A percentile compares a stretch with the other conserved stretches of the same genome.
Conservation (phyloP, 441 rosid genomes). For the Eutrema salsugineum region DNA sequence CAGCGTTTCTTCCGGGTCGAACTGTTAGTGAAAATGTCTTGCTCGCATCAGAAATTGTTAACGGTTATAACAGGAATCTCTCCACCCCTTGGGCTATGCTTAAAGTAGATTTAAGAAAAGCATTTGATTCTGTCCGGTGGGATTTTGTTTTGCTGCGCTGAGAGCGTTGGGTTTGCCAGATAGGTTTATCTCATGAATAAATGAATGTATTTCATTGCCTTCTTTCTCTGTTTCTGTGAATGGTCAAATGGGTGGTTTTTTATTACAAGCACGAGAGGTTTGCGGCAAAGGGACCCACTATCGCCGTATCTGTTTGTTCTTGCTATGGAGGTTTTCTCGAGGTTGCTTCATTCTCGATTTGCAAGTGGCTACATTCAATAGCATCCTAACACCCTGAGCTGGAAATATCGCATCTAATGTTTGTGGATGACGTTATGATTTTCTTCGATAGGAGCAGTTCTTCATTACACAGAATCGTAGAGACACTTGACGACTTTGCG, state of each 20-base stretch:
- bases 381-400: not conserved
- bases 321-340: not conserved
- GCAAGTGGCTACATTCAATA: fast-evolving
- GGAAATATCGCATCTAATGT: not conserved
- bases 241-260: not conserved
- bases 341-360: not conserved
- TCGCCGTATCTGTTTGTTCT: not conserved
- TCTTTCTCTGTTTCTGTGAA: too few species aligned
- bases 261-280: not conserved
- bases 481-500: not conserved
- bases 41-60: too few species aligned
- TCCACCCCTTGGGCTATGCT: too few species aligned
- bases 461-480: fast-evolving
- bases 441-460: not conserved
- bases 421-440: not conserved
- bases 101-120: too few species aligned
- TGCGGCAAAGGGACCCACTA: fast-evolving
- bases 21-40: too few species aligned
- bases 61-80: too few species aligned
- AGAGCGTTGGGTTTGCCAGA: too few species aligned
- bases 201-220: too few species aligned
- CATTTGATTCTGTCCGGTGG: too few species aligned
- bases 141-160: too few species aligned
- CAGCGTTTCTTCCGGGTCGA: too few species aligned
- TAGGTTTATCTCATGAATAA: too few species aligned